phyloP scores from a whole-genome alignment of 106 monocot species.

The Acanthochlamys bracteata region DNA sequence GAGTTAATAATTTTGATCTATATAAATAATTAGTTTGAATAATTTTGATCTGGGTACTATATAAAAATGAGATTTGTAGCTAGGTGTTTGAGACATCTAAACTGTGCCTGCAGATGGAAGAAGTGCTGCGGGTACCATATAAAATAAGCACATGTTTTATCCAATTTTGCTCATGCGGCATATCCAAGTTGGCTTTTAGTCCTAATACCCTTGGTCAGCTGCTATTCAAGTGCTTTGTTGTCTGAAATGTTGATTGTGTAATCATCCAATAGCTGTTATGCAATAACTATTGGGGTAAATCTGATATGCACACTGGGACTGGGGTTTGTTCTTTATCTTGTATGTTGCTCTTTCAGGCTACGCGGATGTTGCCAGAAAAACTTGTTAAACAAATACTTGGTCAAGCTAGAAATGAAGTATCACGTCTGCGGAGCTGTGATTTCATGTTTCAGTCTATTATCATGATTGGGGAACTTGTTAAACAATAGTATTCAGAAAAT shows the following conservation, averaged over 20 bases:
- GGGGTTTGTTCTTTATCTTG: not conserved
- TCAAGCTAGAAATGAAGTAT: not conserved
- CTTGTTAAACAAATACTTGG: slow-evolving; percentile 50
- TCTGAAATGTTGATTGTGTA: too few species aligned
- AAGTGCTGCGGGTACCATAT: too few species aligned
- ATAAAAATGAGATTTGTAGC: too few species aligned
- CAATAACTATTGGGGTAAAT: not conserved
- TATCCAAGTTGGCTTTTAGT: slow-evolving; percentile 64
- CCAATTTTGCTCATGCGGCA: slow-evolving; percentile 96
- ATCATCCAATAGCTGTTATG: not conserved
- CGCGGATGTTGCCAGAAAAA: slow-evolving; percentile 39
- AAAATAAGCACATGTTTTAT: too few species aligned
- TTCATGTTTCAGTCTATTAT: not conserved
- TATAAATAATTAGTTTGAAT: too few species aligned
- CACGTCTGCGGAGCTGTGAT: not conserved
- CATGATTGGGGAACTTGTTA: not conserved
- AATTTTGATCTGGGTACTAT: too few species aligned
- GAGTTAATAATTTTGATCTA: too few species aligned
- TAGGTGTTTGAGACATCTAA: too few species aligned
- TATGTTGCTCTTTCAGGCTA: slow-evolving; percentile 34
- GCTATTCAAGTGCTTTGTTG: not conserved
- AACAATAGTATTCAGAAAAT: too few species aligned
- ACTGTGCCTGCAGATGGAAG: too few species aligned
- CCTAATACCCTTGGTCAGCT: too few species aligned
- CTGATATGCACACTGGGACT: not conserved